Conservation (phyloP, 805 yeast genomes). For the Suhomyces emberorum region DNA sequence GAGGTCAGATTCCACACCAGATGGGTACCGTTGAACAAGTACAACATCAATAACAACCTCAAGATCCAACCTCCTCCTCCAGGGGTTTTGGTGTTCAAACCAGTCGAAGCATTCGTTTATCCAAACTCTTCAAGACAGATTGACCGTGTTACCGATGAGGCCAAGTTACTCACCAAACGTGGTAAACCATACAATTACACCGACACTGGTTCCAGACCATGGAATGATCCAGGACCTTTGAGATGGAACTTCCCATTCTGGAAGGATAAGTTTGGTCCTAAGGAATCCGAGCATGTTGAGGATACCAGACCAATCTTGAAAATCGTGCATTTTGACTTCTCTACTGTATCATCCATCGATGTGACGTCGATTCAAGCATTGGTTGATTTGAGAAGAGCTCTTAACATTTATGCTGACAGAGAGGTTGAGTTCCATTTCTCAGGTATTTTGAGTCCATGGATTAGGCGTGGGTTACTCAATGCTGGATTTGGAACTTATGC, state of each 20-base stretch:
- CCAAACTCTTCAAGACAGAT: conserved; percentile 74
- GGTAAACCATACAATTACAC: conserved; percentile 44
- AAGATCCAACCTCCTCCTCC: conserved; percentile 78
- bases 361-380: conserved; percentile 76
- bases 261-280: conserved; percentile 14
- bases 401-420: conserved; percentile 71
- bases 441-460: conserved; percentile 85
- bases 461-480: conserved; percentile 67
- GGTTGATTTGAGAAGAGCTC: conserved; percentile 69
- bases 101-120: conserved; percentile 77
- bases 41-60: conserved; percentile 53
- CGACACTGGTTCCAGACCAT: conserved; percentile 65
- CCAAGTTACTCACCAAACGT: conserved; percentile 57
- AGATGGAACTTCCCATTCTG: conserved; percentile 33
- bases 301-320: conserved; percentile 64
- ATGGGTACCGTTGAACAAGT: conserved; percentile 64
- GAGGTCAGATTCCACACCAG: conserved; percentile 48
- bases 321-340: conserved; percentile 77
- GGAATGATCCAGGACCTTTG: conserved; percentile 85
- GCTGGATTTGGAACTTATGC: conserved; percentile 72
- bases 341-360: conserved; percentile 72
- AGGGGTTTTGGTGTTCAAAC: conserved; percentile 83
- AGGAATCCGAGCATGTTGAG: conserved; percentile 15
- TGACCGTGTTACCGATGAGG: conserved; percentile 66
- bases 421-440: conserved; percentile 89